Conservation (phyloP, 2,329 filamentous ascomycete species). For the Talaromyces sp. region DNA sequence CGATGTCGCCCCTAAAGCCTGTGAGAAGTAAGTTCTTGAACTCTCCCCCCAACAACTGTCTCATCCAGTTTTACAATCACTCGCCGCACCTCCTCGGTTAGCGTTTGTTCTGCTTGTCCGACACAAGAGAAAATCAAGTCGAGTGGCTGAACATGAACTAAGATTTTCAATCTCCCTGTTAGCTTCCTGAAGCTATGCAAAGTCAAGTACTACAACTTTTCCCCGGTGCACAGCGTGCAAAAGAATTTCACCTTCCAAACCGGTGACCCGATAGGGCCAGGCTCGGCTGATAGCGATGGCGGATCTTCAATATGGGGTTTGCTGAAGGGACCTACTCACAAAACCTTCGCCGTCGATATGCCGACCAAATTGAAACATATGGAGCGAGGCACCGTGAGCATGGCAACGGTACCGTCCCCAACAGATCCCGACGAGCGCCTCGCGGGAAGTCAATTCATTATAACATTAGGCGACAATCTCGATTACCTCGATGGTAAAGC, state of each 20-base stretch:
- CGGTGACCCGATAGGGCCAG: slow-evolving; percentile 86
- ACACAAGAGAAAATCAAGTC: slow-evolving; percentile 24
- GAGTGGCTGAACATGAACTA: slow-evolving; percentile 56
- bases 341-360: slow-evolving; percentile 79
- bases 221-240: slow-evolving; percentile 86
- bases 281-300: slow-evolving; percentile 80
- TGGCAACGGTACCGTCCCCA: slow-evolving; percentile 81
- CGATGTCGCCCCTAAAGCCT: slow-evolving; percentile 83
- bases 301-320: slow-evolving; percentile 91
- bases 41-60: neutral
- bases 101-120: slow-evolving; percentile 19
- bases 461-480: slow-evolving; percentile 83
- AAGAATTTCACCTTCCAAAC: slow-evolving; percentile 96
- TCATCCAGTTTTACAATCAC: neutral
- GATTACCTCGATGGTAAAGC: slow-evolving; percentile 90
- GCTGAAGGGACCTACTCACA: slow-evolving; percentile 65
- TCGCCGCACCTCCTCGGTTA: slow-evolving; percentile 15
- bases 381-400: slow-evolving; percentile 89
- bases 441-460: slow-evolving; percentile 87
- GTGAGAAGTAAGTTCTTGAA: slow-evolving; percentile 72
- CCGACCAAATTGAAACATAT: slow-evolving; percentile 83
- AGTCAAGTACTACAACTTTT: slow-evolving; percentile 98
- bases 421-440: slow-evolving; percentile 76
- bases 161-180: slow-evolving; percentile 43
- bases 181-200: slow-evolving; percentile 99